Conservation (phyloP, 2,329 filamentous ascomycete genomes). For the Beauveria bassiana region DNA sequence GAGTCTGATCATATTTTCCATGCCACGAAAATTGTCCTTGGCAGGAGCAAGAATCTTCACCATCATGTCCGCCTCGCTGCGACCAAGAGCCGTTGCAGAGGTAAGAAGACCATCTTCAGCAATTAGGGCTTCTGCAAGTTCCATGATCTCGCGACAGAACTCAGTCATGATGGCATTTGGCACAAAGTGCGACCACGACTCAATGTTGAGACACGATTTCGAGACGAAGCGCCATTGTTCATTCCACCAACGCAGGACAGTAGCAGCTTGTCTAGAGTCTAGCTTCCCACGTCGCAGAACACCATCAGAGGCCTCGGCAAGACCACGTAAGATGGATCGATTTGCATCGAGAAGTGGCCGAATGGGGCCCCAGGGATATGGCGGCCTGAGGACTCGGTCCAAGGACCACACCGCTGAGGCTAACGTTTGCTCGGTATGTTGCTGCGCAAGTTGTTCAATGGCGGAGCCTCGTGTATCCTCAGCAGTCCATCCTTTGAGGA, state of each 20-base stretch:
- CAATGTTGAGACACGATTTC: slow-evolving; percentile 74
- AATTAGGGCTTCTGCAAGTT: slow-evolving; percentile 80
- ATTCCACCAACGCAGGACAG: slow-evolving; percentile 73
- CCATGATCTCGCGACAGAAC: slow-evolving; percentile 91
- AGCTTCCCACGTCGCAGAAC: slow-evolving; percentile 49
- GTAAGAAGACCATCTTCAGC: slow-evolving; percentile 79
- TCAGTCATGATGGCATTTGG: slow-evolving; percentile 78
- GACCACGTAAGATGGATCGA: slow-evolving; percentile 46
- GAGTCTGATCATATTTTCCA: slow-evolving; percentile 83
- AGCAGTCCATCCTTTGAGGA: slow-evolving; percentile 75
- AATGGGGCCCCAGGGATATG: slow-evolving; percentile 48
- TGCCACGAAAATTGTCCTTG: slow-evolving; percentile 49
- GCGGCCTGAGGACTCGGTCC: slow-evolving; percentile 27
- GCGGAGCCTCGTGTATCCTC: slow-evolving; percentile 43
- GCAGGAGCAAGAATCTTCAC: slow-evolving; percentile 30
- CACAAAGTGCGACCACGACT: slow-evolving; percentile 70
- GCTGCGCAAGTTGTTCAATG: slow-evolving; percentile 31
- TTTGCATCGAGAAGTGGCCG: slow-evolving; percentile 49
- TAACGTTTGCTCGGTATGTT: slow-evolving; percentile 32
- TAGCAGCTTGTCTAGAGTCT: slow-evolving; percentile 52
- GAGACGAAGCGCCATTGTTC: slow-evolving; percentile 75
- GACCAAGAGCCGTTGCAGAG: slow-evolving; percentile 42
- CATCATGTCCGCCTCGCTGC: slow-evolving; percentile 32
- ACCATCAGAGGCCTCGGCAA: slow-evolving; percentile 50
- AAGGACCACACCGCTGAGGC: slow-evolving; percentile 36